Evolutionary conservation across 768 basidiomycete species (phyloP), one percentile per base, ranked within the genome.

Genomic region (Jaapia argillacea): DNA sequence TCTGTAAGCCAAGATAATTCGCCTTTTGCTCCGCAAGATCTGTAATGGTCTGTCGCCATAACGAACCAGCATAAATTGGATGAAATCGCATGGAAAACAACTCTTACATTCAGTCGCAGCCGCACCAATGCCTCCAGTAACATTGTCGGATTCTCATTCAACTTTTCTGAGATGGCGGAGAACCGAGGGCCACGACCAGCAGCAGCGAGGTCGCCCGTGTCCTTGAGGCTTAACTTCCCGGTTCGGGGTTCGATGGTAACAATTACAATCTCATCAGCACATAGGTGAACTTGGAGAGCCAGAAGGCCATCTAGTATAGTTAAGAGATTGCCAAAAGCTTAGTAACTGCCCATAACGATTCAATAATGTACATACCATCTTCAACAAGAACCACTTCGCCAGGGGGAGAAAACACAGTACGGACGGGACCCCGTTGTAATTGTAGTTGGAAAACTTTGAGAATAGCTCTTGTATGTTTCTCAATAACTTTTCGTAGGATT

Each of bases 1-100:
- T 78, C 56, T 79, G 78, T 33, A 91, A 61, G n/a, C 91, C 91
- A 6, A 93, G 74, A 53, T 88, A 83, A 48, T 68, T 75, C n/a
- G 83, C 85, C 54, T 89, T 91, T 58, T 86, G 83, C 58, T 92
- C 88, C 6, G 82, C 75, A 13, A 83, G 70, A 44, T 90, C 86
- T 35, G 75, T 69, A 47, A 92, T 88, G 4, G 88, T 88, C 91
- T 93, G 50, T n/a, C 27, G 44, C 10, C 3, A 21, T 7, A 6
- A 33, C 4, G 44, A 48, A 42, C n/a, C n/a, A n/a, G n/a, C n/a
- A n/a, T n/a, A n/a, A n/a, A n/a, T n/a, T n/a, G n/a, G n/a, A n/a
- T n/a, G n/a, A n/a, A n/a, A n/a, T n/a, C n/a, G n/a, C n/a, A n/a
- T n/a, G n/a, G n/a, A n/a, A n/a, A n/a, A n/a, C n/a, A n/a, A n/a